Evolutionary conservation across 257 asterid genomes (phyloP).

Genomic region (Petrea volubilis): DNA sequence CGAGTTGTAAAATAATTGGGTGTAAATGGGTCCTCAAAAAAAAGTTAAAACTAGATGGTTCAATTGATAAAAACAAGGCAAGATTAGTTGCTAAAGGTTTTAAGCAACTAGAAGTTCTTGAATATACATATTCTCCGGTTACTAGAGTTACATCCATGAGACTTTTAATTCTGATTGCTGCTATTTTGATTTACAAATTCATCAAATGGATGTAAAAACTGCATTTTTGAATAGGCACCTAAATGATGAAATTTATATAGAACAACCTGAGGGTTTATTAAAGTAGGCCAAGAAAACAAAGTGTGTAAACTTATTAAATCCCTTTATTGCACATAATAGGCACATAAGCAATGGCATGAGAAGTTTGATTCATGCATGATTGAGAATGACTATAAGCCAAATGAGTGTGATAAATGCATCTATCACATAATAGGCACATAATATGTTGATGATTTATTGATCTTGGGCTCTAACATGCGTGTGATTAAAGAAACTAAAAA

Average conservation of each 20-base stretch:
- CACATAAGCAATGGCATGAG: background rate
- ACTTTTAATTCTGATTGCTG: background rate
- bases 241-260: background rate
- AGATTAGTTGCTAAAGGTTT: background rate
- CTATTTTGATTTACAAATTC: background rate
- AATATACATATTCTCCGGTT: background rate
- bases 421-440: background rate
- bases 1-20: background rate
- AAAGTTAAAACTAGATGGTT: background rate
- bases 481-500: background rate
- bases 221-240: background rate
- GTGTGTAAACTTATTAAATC: background rate
- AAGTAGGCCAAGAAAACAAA: background rate
- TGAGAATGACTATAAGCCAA: background rate
- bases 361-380: background rate
- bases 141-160: background rate
- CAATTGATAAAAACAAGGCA: background rate
- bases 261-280: background rate
- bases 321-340: background rate
- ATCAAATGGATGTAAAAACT: background rate
- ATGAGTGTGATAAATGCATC: background rate
- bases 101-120: background rate
- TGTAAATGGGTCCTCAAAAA: background rate
- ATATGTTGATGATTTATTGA: background rate
- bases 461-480: background rate